Evolutionary conservation across 768 basidiomycete species (phyloP), one percentile per base, ranked within the genome.

Genomic region (Leccinum incarnatum): DNA sequence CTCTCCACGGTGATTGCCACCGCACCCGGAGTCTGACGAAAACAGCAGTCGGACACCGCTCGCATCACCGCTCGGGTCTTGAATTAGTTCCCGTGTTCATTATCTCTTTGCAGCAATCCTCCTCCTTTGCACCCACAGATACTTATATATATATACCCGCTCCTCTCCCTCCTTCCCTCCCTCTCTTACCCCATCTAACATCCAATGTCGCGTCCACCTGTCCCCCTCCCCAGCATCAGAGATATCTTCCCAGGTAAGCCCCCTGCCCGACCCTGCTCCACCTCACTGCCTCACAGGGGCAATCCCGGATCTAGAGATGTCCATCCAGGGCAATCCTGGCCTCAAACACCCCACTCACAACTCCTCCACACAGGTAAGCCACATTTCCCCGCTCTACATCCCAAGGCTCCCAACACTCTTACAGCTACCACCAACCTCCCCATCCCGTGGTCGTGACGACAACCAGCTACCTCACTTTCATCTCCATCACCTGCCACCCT

Each of bases 191-290:
- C 37, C 21, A 36, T 23, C 46, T 19, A 0, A 12, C 6, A 0
- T 17, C 2, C 27, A 34, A 73, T 72, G 71, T 59, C 72, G 30
- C 70, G 68, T 25, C 63, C 62, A 1, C 61, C 61, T 8, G 67
- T 73, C 1, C 69, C 77, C 2, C 71, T 84, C 27, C 83, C 82
- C 25, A 79, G 80, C 63, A 82, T 83, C 34, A 75, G 78, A 21
- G 81, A 83, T 59, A 80, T 83, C 76, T 84, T 83, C 60, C 83
- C 83, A 49, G 81, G 83, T 80, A 62, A 46, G 73, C 56, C 12
- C 21, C 27, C 30, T 27, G 21, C 54, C 30, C 45, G 17, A 6
- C 14, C 14, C 50, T 9, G 5, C 9, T 21, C 48, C 30, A 32
- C 51, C 49, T 19, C 53, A n/a, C 17, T 5, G n/a, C 45, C 59